phyloP scores from a whole-genome alignment of 345 rosid genomes.

The Linum lewisii region DNA sequence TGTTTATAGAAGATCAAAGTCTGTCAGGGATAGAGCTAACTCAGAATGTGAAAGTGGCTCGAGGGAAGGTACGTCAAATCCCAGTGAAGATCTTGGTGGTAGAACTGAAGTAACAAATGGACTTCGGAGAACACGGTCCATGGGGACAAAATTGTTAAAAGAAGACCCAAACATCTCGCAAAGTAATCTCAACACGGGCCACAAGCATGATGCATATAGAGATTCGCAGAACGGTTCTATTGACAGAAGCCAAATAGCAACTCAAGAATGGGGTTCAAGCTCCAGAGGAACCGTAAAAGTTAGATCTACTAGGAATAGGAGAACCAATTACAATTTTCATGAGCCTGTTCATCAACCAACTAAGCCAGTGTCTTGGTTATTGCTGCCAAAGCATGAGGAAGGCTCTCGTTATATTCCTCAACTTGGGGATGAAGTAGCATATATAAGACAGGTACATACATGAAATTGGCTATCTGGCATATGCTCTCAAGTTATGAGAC shows the following conservation, averaged over 20 bases:
- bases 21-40: slow-evolving; percentile 35
- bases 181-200: slow-evolving; percentile 18
- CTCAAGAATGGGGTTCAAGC: slow-evolving; percentile 56
- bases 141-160: slow-evolving; percentile 24
- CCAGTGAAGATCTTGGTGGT: slow-evolving; percentile 32
- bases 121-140: slow-evolving; percentile 24
- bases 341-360: slow-evolving; percentile 46
- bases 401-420: slow-evolving; percentile 94
- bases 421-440: slow-evolving; percentile 73
- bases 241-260: slow-evolving; percentile 33
- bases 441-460: slow-evolving; percentile 67
- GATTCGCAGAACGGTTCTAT: slow-evolving; percentile 13
- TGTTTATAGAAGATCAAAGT: slow-evolving; percentile 74
- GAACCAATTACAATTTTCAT: slow-evolving; percentile 43
- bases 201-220: slow-evolving; percentile 19
- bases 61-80: slow-evolving; percentile 37
- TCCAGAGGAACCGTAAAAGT: slow-evolving; percentile 54
- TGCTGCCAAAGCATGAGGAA: slow-evolving; percentile 70
- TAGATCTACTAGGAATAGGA: slow-evolving; percentile 83
- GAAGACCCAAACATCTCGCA: slow-evolving; percentile 21
- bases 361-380: slow-evolving; percentile 71
- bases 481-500: too few relatives aligned
- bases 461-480: too few relatives aligned
- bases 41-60: slow-evolving; percentile 27
- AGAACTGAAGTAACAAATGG: slow-evolving; percentile 17